Percentiles rank a stretch among this genome's conserved stretches.
Conservation (phyloP, 768 basidiomycete genomes). For the Pisolithus marmoratus region DNA sequence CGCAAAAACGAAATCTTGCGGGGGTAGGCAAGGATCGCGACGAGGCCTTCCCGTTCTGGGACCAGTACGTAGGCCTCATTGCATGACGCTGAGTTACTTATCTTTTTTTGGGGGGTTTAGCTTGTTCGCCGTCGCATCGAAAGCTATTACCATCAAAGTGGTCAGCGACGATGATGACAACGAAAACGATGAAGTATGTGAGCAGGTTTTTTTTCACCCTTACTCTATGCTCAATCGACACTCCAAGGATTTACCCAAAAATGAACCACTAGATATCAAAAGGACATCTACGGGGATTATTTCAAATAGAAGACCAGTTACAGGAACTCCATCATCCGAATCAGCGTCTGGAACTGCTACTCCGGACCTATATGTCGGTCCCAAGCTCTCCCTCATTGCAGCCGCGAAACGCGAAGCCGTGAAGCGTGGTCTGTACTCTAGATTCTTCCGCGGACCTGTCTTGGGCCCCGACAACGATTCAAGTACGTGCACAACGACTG, state of each 20-base stretch:
- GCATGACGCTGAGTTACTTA: background rate
- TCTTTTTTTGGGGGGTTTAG: conserved; percentile 8
- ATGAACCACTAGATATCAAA: conserved; percentile 29
- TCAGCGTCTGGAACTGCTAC: conserved; percentile 36
- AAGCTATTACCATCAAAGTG: conserved; percentile 71
- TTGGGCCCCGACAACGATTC: conserved; percentile 41
- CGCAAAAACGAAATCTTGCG: conserved; percentile 79
- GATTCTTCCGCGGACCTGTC: conserved; percentile 75
- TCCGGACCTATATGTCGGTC: conserved; percentile 25
- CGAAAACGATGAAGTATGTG: conserved; percentile 9
- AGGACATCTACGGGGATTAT: conserved; percentile 73
- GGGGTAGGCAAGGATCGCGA: conserved; percentile 92
- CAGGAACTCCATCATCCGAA: conserved; percentile 43
- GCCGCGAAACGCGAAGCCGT: conserved; percentile 77
- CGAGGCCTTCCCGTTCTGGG: conserved; percentile 97
- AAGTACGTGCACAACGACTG: background rate
- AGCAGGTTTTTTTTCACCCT: conserved; percentile 1
- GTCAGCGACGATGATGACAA: conserved; percentile 47
- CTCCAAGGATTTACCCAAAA: conserved; percentile 13
- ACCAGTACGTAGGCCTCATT: conserved; percentile 63
- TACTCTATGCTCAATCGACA: too few relatives aligned
- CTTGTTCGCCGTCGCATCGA: conserved; percentile 76
- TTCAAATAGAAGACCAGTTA: conserved; percentile 59
- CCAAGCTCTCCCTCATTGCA: conserved; percentile 48
- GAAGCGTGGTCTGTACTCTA: conserved; percentile 65